Base-by-base conservation (phyloP, 352 stramenopile species). In the Phytophthora vignae region DNA sequence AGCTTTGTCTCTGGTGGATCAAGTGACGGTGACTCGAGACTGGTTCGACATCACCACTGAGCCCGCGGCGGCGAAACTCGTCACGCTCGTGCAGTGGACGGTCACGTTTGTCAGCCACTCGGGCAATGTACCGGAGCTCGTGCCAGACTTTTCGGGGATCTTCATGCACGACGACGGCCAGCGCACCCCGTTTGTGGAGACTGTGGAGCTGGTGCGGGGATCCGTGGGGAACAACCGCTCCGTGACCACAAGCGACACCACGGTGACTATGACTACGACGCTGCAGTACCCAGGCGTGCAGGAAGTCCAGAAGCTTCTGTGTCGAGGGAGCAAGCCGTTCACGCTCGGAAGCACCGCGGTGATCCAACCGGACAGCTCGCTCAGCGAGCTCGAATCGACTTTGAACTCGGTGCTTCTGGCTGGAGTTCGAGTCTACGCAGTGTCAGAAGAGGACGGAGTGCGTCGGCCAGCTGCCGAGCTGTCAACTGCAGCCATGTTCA, bases 11-110 rank as follows among this genome's bases (percentile, higher is more conserved):
- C 90, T 85, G 1, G 82, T 98, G 27, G 91, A 94, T 36, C 65
- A 85, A 49, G 83, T 98, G 42, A 83, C 64, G 4, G 93, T 98
- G 15, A 88, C 61, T 10, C 78, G 86, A 7, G 89, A 94, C 55
- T 90, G 85, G 80, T 83, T 96, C 56, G 82, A 88, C 19, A 60
- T 92, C 2, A 80, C 77, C 6, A 87, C 73, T 0, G 84, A 94
- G 49, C 63, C 63, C 0, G 70, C 63, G 9, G 67, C 67, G 7
- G 64, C 61, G 0, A 78, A 77, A 10, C 64, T 83, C 3, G 50
- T 83, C 4, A 87, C 84, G 9, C 53, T 92, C 3, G 78, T 71
- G n/a, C 87, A 94, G 27, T 96, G 89, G 89, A 91, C 80, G 0
- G 69, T 96, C 40, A 90, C 81, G 27, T 96, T 94, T 60, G 56